Evolutionary conservation across 2,329 filamentous ascomycete genomes (phyloP).

Genomic region (Fusarium sacchari): DNA sequence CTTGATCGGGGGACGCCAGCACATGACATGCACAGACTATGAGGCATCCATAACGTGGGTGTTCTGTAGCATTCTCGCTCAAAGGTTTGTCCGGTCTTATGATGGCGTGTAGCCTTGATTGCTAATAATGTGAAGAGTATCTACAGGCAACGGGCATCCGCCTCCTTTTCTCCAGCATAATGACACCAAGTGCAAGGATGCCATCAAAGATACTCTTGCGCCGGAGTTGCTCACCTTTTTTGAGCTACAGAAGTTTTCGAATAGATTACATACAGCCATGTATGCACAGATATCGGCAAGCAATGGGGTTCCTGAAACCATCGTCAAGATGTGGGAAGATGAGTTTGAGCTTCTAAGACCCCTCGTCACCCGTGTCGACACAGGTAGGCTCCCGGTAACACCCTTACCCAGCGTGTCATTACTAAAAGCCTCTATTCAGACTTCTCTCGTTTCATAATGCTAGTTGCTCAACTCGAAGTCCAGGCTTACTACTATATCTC

Average conservation of each 20-base stretch:
- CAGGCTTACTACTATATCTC: slow-evolving; percentile 64
- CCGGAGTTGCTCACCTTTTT: slow-evolving; percentile 56
- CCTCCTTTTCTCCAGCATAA: slow-evolving; percentile 62
- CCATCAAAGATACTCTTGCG: slow-evolving; percentile 54
- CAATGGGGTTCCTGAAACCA: slow-evolving; percentile 57
- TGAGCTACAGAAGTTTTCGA: slow-evolving; percentile 62
- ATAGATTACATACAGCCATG: slow-evolving; percentile 60
- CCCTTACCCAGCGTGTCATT: not conserved
- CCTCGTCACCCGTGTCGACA: slow-evolving; percentile 57
- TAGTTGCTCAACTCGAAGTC: slow-evolving; percentile 62
- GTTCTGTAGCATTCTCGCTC: slow-evolving; percentile 62
- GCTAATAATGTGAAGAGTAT: slow-evolving; percentile 34
- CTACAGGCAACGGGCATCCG: slow-evolving; percentile 58
- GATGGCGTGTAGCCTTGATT: not conserved
- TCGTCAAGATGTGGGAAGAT: slow-evolving; percentile 61
- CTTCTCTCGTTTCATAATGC: slow-evolving; percentile 58
- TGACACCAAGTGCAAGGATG: slow-evolving; percentile 55
- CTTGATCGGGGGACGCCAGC: slow-evolving; percentile 55
- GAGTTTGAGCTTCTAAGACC: slow-evolving; percentile 62
- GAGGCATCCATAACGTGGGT: slow-evolving; percentile 65
- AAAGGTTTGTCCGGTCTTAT: slow-evolving; percentile 50
- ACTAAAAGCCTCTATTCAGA: slow-evolving; percentile 46
- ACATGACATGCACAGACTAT: slow-evolving; percentile 58
- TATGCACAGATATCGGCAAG: slow-evolving; percentile 58
- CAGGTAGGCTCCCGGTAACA: slow-evolving; percentile 48